phyloP scores from a whole-genome alignment of 2,329 filamentous ascomycete genomes.

The Arthrobotrys sinensis region DNA sequence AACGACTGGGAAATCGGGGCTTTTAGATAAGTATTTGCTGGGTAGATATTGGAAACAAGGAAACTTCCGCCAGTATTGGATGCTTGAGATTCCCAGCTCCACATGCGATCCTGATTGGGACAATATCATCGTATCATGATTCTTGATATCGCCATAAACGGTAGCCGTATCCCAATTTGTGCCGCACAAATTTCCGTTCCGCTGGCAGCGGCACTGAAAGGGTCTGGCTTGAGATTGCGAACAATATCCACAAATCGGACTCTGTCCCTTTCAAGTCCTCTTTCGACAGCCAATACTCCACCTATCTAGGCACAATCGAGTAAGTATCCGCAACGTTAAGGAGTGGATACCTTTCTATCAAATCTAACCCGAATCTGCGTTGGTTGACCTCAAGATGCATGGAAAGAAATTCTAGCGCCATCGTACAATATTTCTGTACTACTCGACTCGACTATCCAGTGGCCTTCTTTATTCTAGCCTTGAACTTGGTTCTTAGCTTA shows the following conservation, averaged over 20 bases:
- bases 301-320: neutral
- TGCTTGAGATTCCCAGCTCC: too few relatives aligned
- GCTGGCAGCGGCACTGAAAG: neutral
- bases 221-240: too few relatives aligned
- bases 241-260: neutral
- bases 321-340: neutral
- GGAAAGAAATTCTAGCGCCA: neutral
- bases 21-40: neutral
- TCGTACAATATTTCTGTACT: neutral
- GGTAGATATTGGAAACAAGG: neutral
- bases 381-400: too few relatives aligned
- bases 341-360: neutral
- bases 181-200: slow-evolving; percentile 6
- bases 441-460: neutral
- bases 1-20: neutral
- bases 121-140: neutral
- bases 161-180: neutral
- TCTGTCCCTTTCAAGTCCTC: neutral
- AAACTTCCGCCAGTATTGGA: neutral
- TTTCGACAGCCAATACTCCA: too few relatives aligned
- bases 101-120: neutral
- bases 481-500: too few relatives aligned
- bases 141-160: neutral
- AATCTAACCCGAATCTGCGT: too few relatives aligned
- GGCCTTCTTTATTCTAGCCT: neutral